These are phyloP conservation scores for Rubus parviflorus DNA, from an alignment of 306 rosid species.

Conservation along the genomic window DNA sequence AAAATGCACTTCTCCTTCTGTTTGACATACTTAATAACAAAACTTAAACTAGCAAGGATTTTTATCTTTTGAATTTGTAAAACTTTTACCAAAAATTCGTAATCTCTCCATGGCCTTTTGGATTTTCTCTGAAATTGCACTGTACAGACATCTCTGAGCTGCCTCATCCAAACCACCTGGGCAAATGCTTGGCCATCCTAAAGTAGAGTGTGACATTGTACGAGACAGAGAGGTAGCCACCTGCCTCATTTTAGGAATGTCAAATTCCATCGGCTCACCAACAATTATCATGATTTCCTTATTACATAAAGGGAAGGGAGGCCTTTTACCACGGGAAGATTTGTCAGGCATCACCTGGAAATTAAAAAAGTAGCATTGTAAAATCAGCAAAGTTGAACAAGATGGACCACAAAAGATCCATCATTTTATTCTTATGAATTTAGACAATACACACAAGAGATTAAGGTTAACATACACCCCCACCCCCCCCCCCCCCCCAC, in stretches of 20 bases:
- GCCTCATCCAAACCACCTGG: constrained; percentile 69
- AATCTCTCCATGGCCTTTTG: constrained; percentile 63
- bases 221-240: constrained; percentile 54
- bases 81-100: constrained; percentile 41
- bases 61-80: constrained; percentile 28
- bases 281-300: constrained; percentile 64
- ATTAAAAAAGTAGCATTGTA: constrained; percentile 24
- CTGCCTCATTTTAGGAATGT: constrained; percentile 63
- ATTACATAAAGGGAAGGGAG: constrained; percentile 69
- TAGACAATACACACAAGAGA: not conserved
- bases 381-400: constrained; percentile 34
- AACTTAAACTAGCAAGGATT: constrained; percentile 5
- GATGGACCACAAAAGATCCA: constrained; percentile 3
- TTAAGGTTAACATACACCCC: not conserved
- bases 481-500: no score
- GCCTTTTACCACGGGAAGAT: constrained; percentile 63
- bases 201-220: constrained; percentile 34
- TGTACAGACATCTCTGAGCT: constrained; percentile 68
- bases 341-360: constrained; percentile 91
- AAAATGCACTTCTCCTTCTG: not conserved
- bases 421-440: not conserved
- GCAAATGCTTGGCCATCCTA: constrained; percentile 62
- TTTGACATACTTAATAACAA: not conserved
- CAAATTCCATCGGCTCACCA: constrained; percentile 81
- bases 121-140: constrained; percentile 63